phyloP scores from a whole-genome alignment of 2,329 filamentous ascomycete species.

The Didymellaceae sp. region DNA sequence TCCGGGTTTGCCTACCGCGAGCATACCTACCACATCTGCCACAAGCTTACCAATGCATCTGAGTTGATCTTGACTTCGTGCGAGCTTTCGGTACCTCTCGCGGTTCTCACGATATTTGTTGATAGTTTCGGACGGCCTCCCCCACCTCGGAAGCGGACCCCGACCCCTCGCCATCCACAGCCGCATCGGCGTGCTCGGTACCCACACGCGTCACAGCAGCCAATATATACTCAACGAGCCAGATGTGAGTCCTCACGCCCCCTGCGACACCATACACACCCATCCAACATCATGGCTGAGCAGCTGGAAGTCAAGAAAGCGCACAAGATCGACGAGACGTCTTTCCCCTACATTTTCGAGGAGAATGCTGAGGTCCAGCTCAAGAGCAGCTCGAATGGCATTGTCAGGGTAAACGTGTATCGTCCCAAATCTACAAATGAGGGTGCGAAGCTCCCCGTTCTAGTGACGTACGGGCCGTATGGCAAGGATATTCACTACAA shows the following conservation, averaged over 20 bases:
- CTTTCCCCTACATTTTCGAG: constrained; percentile 57
- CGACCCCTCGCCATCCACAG: constrained; percentile 9
- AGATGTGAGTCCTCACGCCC: neutral
- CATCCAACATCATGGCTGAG: constrained; percentile 28
- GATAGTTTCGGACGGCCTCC: constrained; percentile 3
- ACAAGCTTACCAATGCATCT: too few species aligned
- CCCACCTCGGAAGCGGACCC: constrained; percentile 25
- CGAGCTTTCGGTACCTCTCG: neutral
- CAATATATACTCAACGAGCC: constrained; percentile 26
- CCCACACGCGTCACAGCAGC: constrained; percentile 17
- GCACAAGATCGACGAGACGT: constrained; percentile 42
- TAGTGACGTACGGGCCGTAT: constrained; percentile 76
- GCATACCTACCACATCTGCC: too few species aligned
- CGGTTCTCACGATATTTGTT: neutral
- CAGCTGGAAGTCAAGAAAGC: constrained; percentile 42
- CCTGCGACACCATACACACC: neutral
- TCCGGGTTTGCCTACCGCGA: too few species aligned
- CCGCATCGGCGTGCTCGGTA: constrained; percentile 2
- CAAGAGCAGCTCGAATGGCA: constrained; percentile 47
- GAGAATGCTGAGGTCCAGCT: constrained; percentile 57
- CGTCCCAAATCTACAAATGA: constrained; percentile 52
- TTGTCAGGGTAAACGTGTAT: constrained; percentile 60
- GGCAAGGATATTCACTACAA: constrained; percentile 74
- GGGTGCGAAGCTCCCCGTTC: constrained; percentile 59
- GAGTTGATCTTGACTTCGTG: too few species aligned